phyloP scores from a whole-genome alignment of 2,329 filamentous ascomycete species.

The Leptodontidium sp. region DNA sequence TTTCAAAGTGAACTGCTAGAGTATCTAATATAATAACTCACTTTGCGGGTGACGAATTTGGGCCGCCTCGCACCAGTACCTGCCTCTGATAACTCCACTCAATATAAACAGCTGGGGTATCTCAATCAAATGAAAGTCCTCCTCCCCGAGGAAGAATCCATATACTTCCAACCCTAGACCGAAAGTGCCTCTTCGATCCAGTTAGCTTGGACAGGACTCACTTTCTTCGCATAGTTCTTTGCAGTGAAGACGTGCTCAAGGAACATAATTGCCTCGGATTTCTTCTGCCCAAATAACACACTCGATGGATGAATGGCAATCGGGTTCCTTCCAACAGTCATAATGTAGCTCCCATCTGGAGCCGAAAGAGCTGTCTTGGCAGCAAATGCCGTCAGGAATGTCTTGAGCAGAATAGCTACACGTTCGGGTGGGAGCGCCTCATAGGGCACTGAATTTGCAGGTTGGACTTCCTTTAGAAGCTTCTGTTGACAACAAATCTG shows the following conservation, averaged over 20 bases:
- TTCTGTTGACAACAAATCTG: slow-evolving; percentile 61
- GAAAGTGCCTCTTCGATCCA: slow-evolving; percentile 57
- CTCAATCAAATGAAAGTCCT: neutral
- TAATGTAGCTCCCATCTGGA: slow-evolving; percentile 68
- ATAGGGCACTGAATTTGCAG: slow-evolving; percentile 64
- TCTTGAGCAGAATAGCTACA: slow-evolving; percentile 63
- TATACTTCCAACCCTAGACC: slow-evolving; percentile 18
- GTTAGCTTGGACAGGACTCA: slow-evolving; percentile 65
- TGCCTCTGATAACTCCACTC: too few species aligned
- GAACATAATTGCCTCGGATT: slow-evolving; percentile 74
- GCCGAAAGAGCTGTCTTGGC: slow-evolving; percentile 67
- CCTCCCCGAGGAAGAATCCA: neutral
- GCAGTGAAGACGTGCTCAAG: slow-evolving; percentile 72
- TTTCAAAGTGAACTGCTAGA: too few species aligned
- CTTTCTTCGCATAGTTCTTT: slow-evolving; percentile 73
- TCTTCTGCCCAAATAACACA: slow-evolving; percentile 68
- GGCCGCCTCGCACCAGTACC: too few species aligned
- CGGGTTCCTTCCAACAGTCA: slow-evolving; percentile 64
- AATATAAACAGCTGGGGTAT: too few species aligned
- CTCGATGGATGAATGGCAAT: slow-evolving; percentile 71
- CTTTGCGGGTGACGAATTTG: too few species aligned
- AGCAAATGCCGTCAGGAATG: slow-evolving; percentile 69
- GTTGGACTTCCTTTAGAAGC: slow-evolving; percentile 51
- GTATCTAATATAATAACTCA: too few species aligned
- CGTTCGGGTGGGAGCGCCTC: slow-evolving; percentile 61